These are phyloP conservation scores for Sequoia sempervirens DNA, from an alignment of 75 land plant genomes.

Conservation along the genomic window DNA sequence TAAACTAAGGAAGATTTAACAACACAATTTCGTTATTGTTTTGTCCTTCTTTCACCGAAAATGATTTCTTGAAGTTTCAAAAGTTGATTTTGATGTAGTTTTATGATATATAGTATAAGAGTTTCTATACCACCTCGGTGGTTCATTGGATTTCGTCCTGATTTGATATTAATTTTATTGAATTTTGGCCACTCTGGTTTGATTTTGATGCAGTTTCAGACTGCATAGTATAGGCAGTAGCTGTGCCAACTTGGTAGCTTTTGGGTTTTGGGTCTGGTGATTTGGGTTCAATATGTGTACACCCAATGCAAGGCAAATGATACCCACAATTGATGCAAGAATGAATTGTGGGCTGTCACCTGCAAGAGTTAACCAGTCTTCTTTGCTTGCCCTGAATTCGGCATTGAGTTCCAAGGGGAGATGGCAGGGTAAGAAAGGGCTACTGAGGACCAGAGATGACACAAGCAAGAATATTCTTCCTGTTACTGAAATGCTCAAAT, in stretches of 20 bases:
- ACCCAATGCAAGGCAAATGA: conserved; percentile 1
- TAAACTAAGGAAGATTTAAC: neutral
- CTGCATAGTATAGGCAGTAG: neutral
- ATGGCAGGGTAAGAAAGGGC: neutral
- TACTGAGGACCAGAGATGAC: neutral
- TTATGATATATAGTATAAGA: neutral
- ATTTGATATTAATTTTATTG: neutral
- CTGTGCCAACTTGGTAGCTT: neutral
- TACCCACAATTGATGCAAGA: conserved; percentile 8
- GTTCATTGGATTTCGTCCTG: neutral
- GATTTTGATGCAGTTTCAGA: neutral
- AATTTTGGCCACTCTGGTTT: neutral
- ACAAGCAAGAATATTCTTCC: neutral
- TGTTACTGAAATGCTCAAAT: neutral
- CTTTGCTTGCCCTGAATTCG: neutral
- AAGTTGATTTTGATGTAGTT: neutral
- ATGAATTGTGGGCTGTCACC: neutral
- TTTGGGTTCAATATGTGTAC: neutral
- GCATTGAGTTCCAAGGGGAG: neutral
- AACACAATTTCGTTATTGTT: neutral
- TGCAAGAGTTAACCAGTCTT: neutral
- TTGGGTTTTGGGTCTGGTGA: neutral
- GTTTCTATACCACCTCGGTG: neutral
- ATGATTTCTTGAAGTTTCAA: neutral
- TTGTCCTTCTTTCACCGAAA: neutral